Evolutionary conservation across 2,329 filamentous ascomycete genomes (phyloP), one percentile per base, ranked within the genome.

Genomic region (Penicillium occitanis): DNA sequence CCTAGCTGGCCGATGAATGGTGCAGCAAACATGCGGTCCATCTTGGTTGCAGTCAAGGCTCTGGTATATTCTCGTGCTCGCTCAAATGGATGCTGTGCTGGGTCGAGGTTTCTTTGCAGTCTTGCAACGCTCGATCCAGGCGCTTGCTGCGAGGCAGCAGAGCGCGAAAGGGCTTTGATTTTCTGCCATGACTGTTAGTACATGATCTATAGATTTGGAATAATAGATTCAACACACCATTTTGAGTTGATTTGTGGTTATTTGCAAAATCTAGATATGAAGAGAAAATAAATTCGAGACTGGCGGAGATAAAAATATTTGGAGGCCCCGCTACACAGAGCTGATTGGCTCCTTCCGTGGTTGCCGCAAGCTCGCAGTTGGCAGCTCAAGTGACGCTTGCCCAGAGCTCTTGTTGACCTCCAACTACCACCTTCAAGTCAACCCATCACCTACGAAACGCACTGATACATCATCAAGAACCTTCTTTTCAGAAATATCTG

Each of bases 11-110:
- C 91, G 53, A 99, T 81, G 74, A 97, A 97, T 3, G 91, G 91
- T 63, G 89, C 85, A 35, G 90, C 90, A 78, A 96, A 96, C 90
- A 97, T 94, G 72, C 93, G 90, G 80, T 97, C 92, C 68, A 97
- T 82, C 78, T 97, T 97, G 66, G 93, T 92, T 30, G 93, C 93
- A 86, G 92, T 91, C 68, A 91, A 82, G 11, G 90, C 89, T 71
- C 89, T 82, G 14, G 89, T 92, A 76, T 93, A 94, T 81, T 97
- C 93, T 78, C 93, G 85, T 57, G 93, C 93, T 73, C 92, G 86
- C 80, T 96, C 93, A 79, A 97, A 97, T 1, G 92, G 93, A 80
- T 97, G 93, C 67, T 94, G 86, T 50, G 91, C 89, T 33, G 93
- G 91, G 80, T 96, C 91, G 73, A 96, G 84, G 74, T 84, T 81